A percentile compares a stretch with the other conserved stretches of the same genome.
Conservation (phyloP, 2,329 filamentous ascomycete species). For the Colletotrichum aenigma region DNA sequence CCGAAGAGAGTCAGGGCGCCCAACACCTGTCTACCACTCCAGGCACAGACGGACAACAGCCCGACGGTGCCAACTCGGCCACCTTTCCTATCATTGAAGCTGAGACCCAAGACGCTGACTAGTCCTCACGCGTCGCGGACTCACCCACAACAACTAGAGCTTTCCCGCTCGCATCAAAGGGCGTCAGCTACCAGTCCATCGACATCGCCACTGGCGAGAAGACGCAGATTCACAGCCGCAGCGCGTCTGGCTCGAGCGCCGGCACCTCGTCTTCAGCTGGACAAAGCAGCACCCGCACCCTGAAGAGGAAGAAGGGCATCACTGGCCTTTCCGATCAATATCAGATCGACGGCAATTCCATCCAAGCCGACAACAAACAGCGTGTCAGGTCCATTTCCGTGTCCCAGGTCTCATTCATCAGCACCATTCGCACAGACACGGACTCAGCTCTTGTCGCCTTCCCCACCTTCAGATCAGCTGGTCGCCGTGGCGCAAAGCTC, state of each 20-base stretch:
- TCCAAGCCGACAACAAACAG: background rate
- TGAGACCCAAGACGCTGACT: background rate
- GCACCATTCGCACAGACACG: background rate
- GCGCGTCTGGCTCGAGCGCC: background rate
- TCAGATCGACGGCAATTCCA: background rate
- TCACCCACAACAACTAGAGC: background rate
- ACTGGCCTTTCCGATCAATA: background rate
- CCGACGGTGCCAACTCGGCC: background rate
- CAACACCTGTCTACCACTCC: background rate
- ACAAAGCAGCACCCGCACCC: background rate
- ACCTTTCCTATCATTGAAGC: background rate
- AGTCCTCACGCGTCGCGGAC: background rate
- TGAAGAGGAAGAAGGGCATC: background rate
- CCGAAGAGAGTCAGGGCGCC: background rate
- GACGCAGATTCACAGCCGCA: background rate
- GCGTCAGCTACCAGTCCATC: background rate
- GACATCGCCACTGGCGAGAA: background rate
- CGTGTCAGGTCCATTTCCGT: background rate
- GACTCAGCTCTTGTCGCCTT: background rate
- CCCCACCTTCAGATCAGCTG: background rate
- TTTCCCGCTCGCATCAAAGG: background rate
- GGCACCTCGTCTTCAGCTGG: background rate
- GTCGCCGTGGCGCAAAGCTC: background rate
- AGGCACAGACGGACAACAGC: background rate
- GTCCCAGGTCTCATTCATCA: background rate